Evolutionary conservation across 306 rosid genomes (phyloP), one percentile per base, ranked within the genome.

Genomic region (Acacia confusa): DNA sequence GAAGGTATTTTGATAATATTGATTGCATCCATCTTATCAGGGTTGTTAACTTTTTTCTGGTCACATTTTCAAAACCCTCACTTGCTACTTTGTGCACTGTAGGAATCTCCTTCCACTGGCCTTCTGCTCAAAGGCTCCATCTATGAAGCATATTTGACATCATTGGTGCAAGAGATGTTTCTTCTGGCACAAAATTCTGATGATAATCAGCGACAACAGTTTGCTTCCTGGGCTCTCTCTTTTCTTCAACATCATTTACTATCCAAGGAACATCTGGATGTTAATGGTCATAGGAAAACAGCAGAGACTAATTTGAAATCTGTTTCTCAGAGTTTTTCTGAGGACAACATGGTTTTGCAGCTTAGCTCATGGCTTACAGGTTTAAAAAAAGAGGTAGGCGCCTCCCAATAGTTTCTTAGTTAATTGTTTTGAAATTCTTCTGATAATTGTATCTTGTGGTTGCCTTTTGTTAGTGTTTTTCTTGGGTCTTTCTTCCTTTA

Each of bases 101-200:
- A 93, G 97, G 94, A 87, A 47, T 84, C 81, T 78, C 85, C 86
- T 82, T 84, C 89, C 82, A 78, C n/a, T 84, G 92, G 94, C 63
- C 96, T 94, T 63, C 87, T 91, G 78, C 94, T 93, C 68, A 85
- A 90, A 82, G 88, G 87, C 84, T 84, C 92, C 71, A 80, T 79
- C 45, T 71, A 78, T 72, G 94, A 89, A 87, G 91, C 88, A 70
- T 81, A 86, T 84, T 86, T 93, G 88, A 90, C 92, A 77, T 84
- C 94, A 12, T 80, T 90, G 88, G 86, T 92, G 88, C 99, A 95
- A 86, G 99, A 95, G 79, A 81, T 95, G 84, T 95, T 90, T 92
- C 98, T 93, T 41, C 90, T 95, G 81, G 98, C 99, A 15, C 95
- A 93, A 85, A 90, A 85, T 82, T 88, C 97, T 77, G 90, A 92